Conservation (phyloP, 352 stramenopile genomes). For the Phytophthora syringae region DNA sequence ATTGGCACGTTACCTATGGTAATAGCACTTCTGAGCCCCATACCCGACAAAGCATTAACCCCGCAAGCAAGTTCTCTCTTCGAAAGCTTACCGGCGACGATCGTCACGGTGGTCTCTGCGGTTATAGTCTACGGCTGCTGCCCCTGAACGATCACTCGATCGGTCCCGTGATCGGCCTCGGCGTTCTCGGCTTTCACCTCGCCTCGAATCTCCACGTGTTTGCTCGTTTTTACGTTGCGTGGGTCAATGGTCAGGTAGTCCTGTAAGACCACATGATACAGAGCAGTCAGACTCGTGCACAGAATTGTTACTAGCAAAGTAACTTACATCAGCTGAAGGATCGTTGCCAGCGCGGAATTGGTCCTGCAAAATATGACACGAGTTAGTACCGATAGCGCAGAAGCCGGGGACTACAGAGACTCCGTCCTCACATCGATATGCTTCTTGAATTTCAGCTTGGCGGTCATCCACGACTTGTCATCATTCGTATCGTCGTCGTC, state of each 20-base stretch:
- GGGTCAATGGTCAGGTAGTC: slow-evolving; percentile 82
- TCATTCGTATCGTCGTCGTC: slow-evolving; percentile 44
- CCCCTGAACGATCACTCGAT: slow-evolving; percentile 10
- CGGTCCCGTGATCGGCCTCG: slow-evolving; percentile 22
- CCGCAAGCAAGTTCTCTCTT: background rate
- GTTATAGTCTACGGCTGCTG: slow-evolving; percentile 24
- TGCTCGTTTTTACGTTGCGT: slow-evolving; percentile 31
- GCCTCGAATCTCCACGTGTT: slow-evolving; percentile 17
- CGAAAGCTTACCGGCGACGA: slow-evolving; percentile 16
- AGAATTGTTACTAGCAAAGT: slow-evolving; percentile 3
- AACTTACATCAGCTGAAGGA: slow-evolving; percentile 56
- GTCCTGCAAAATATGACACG: slow-evolving; percentile 44
- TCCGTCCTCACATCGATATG: slow-evolving; percentile 80
- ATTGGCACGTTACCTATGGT: no score
- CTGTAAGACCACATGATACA: slow-evolving; percentile 28
- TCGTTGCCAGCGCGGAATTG: slow-evolving; percentile 73
- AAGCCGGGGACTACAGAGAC: background rate
- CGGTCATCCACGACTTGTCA: slow-evolving; percentile 82
- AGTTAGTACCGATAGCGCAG: background rate
- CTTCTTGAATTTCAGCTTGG: slow-evolving; percentile 91
- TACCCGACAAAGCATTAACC: no score
- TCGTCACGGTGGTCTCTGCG: slow-evolving; percentile 16
- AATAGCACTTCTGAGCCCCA: no score
- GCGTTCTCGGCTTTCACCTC: slow-evolving; percentile 13
- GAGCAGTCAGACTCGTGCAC: background rate